phyloP scores from a whole-genome alignment of 768 basidiomycete genomes.

The Xanthoconium stramineum region DNA sequence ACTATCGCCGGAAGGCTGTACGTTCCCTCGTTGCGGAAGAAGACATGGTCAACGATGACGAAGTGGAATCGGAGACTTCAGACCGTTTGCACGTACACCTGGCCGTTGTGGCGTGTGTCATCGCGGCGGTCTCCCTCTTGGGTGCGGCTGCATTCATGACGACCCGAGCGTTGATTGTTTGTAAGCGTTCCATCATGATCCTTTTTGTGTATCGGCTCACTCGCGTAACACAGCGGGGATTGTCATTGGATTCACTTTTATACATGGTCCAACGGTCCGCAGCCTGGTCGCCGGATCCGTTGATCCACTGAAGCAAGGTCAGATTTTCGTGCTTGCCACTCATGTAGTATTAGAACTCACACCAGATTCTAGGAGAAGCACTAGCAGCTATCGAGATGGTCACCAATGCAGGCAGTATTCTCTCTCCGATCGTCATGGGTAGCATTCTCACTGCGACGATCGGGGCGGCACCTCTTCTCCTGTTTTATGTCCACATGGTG shows the following conservation, averaged over 20 bases:
- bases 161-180: slow-evolving; percentile 4
- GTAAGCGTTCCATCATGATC: slow-evolving; percentile 1
- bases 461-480: slow-evolving; percentile 15
- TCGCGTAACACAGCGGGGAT: slow-evolving; percentile 10
- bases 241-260: slow-evolving; percentile 13
- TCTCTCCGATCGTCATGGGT: slow-evolving; percentile 33
- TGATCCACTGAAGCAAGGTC: slow-evolving; percentile 28
- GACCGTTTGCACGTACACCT: slow-evolving; percentile 32
- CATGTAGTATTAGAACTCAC: neutral
- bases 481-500: slow-evolving; percentile 27
- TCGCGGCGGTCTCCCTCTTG: slow-evolving; percentile 12
- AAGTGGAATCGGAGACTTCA: slow-evolving; percentile 8
- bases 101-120: slow-evolving; percentile 18
- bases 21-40: neutral
- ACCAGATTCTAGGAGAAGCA: slow-evolving; percentile 20
- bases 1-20: slow-evolving; percentile 15
- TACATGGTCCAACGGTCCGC: slow-evolving; percentile 19
- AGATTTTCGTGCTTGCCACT: neutral
- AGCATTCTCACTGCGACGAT: slow-evolving; percentile 26
- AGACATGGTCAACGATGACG: neutral
- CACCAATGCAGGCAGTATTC: slow-evolving; percentile 11
- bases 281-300: slow-evolving; percentile 29
- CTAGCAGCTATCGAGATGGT: slow-evolving; percentile 31
- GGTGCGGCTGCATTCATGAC: slow-evolving; percentile 14
- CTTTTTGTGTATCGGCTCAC: neutral